phyloP scores from a whole-genome alignment of 1,139 yeast species.

The Candida glucosophila region DNA sequence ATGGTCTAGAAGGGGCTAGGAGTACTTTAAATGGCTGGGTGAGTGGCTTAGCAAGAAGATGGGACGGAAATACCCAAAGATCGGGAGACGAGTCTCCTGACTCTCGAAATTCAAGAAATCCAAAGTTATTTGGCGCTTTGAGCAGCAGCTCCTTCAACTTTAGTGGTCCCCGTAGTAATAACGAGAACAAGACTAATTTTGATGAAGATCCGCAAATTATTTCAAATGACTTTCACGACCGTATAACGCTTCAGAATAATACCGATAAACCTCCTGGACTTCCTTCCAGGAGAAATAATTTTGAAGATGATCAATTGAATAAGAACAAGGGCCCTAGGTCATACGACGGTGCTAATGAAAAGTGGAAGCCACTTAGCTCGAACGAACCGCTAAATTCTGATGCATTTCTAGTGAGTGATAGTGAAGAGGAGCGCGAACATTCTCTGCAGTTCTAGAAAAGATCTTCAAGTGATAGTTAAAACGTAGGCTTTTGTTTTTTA shows the following conservation, averaged over 20 bases:
- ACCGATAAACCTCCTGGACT: slow-evolving; percentile 30
- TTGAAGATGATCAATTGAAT: too few relatives aligned
- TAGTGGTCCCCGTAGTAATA: slow-evolving; percentile 16
- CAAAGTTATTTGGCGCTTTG: slow-evolving; percentile 39
- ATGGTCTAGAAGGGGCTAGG: slow-evolving; percentile 80
- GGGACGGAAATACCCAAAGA: slow-evolving; percentile 13
- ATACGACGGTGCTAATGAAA: slow-evolving; percentile 15
- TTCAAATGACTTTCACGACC: slow-evolving; percentile 46
- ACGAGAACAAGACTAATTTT: slow-evolving; percentile 21
- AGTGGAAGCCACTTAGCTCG: slow-evolving; percentile 58
- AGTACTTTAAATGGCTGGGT: slow-evolving; percentile 78
- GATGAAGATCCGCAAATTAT: slow-evolving; percentile 51
- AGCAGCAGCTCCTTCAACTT: slow-evolving; percentile 37
- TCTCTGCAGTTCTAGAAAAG: not conserved
- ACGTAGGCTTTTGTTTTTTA: not conserved
- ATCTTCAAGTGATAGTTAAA: not conserved
- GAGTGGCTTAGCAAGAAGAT: slow-evolving; percentile 56
- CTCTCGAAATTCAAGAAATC: slow-evolving; percentile 8
- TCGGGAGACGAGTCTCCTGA: slow-evolving; percentile 1
- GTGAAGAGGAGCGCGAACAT: slow-evolving; percentile 58
- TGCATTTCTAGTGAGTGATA: slow-evolving; percentile 70
- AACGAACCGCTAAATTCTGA: slow-evolving; percentile 56
- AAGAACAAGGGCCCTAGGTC: slow-evolving; percentile 4
- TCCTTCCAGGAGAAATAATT: slow-evolving; percentile 17
- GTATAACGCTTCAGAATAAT: slow-evolving; percentile 43